phyloP scores from a whole-genome alignment of 2,329 filamentous ascomycete genomes.

The Hypomyces perniciosus region DNA sequence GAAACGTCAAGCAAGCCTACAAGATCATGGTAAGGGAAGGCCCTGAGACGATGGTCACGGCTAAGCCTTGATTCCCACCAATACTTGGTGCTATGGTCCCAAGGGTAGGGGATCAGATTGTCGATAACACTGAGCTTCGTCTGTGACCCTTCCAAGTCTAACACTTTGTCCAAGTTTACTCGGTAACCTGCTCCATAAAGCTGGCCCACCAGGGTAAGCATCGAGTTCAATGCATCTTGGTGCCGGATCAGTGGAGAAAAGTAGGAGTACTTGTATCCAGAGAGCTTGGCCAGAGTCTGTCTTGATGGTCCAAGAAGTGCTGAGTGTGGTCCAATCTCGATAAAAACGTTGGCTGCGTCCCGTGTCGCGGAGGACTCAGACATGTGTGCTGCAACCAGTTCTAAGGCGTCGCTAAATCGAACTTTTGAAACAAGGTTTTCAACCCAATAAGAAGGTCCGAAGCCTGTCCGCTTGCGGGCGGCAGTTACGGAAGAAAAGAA shows the following conservation, averaged over 20 bases:
- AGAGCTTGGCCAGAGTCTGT: neutral
- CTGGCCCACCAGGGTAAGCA: neutral
- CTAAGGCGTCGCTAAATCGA: neutral
- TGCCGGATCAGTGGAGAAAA: neutral
- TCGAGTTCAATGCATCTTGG: neutral
- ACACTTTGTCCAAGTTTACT: neutral
- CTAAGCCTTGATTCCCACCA: neutral
- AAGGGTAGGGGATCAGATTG: neutral
- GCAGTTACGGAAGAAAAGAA: constrained; percentile 6
- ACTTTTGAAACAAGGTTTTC: neutral
- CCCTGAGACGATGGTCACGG: neutral
- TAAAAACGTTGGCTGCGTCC: neutral
- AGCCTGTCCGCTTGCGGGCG: neutral
- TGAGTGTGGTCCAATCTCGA: neutral
- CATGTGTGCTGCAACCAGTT: neutral
- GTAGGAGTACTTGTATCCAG: neutral
- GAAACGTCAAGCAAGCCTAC: neutral
- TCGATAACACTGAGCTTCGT: neutral
- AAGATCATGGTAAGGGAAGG: neutral
- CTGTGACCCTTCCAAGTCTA: neutral
- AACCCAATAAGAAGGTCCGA: neutral
- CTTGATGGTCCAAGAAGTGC: neutral
- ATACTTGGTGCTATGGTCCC: neutral
- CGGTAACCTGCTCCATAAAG: neutral
- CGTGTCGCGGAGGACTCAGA: neutral